Evolutionary conservation across 2,329 filamentous ascomycete species (phyloP), one percentile per base, ranked within the genome.

Genomic region (Rosellinia necatrix): DNA sequence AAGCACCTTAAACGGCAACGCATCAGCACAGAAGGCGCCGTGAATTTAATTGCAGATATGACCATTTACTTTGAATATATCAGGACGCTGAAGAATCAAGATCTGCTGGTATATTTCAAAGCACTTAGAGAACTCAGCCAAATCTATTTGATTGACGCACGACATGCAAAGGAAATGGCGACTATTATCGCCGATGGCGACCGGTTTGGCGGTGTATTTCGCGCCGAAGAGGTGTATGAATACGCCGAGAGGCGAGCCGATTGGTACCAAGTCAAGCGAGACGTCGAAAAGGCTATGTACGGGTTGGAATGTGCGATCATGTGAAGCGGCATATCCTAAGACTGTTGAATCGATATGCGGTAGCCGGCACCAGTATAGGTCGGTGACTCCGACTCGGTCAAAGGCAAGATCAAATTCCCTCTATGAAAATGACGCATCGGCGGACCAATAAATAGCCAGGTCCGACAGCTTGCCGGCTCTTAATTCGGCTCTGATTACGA

Each of bases 1-100:
- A 99, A 99, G 76, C 94, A 99, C 75, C 83, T 99, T 64, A 99
- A 99, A 78, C 89, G 93, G 8, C 94, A 97, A 78, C 88, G 94
- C 53, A 85, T 99, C 74, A 93, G 88, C 70, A 90, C 91, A 22
- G 88, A 91, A 59, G 94, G 94, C 53, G 91, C 94, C 17, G 85
- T 97, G 70, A 92, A 89, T 72, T 83, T 99, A 61, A 97, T 99
- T 69, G 92, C 91, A 59, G 94, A 99, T 77, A 96, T 96, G 85
- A 96, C 94, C 69, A 84, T 94, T 55, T 97, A 97, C 77, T 91
- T 91, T 70, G 81, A 87, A 49, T 97, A 93, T 74, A 85, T 97
- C 59, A 81, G 87, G 58, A 89, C 87, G 2, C 82, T 99, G 49
- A 85, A 84, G 65, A 97, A 97, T 74, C 84, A 84, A 62, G 89